Conservation (phyloP, 176 grass and related monocot genomes). For the Avena insularis region DNA sequence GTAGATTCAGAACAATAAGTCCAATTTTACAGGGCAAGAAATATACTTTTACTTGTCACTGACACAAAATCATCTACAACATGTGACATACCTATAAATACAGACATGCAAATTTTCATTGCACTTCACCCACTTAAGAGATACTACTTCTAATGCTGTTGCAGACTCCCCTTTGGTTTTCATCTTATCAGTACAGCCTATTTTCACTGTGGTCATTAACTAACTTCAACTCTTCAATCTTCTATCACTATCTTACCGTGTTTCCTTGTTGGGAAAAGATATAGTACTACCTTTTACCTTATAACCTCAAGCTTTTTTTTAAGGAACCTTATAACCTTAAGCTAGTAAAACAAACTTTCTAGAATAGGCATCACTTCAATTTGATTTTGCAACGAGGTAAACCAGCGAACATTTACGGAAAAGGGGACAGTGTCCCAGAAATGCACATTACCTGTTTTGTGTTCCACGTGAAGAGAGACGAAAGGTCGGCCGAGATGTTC, state of each 20-base stretch:
- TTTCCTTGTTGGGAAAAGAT: background rate
- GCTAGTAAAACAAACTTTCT: background rate
- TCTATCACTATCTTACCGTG: background rate
- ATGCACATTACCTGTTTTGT: constrained; percentile 80
- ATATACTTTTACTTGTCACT: background rate
- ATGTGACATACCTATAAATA: background rate
- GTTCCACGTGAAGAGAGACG: constrained; percentile 98
- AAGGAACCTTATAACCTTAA: background rate
- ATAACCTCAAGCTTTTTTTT: too few relatives aligned
- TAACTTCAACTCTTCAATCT: background rate
- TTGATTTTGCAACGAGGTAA: background rate
- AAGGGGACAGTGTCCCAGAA: background rate
- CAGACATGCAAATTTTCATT: background rate
- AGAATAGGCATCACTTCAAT: background rate
- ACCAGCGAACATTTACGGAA: background rate
- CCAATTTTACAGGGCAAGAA: background rate
- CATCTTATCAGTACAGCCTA: background rate
- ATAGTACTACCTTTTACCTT: background rate
- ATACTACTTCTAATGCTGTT: background rate
- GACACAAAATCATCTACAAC: background rate
- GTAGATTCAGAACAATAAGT: background rate
- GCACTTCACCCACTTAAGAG: background rate
- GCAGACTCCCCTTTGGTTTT: background rate
- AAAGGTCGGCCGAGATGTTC: constrained; percentile 92
- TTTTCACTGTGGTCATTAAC: background rate